These are phyloP conservation scores for Dothideomycetes sp. DNA, from an alignment of 2,329 filamentous ascomycete genomes.

Conservation along the genomic window DNA sequence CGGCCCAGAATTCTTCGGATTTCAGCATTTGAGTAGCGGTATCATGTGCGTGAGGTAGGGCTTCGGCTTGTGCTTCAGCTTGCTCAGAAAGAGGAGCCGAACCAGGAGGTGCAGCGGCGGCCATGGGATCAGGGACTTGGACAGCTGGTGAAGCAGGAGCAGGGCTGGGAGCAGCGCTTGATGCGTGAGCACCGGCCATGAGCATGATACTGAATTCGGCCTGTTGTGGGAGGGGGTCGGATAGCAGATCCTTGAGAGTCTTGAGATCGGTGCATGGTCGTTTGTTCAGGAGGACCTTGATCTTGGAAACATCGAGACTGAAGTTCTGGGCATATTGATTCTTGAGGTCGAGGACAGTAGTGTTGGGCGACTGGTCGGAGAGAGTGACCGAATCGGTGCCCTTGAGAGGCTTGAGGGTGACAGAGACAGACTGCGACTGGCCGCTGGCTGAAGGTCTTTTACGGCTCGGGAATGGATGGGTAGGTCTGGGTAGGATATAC, in stretches of 20 bases:
- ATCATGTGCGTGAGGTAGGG: conserved; percentile 40
- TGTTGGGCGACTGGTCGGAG: conserved; percentile 51
- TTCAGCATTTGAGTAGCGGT: conserved; percentile 46
- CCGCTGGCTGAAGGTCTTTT: conserved; percentile 33
- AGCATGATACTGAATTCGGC: conserved; percentile 85
- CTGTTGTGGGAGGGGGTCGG: conserved; percentile 26
- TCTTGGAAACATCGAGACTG: conserved; percentile 60
- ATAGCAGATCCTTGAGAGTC: conserved; percentile 62
- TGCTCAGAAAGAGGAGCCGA: conserved; percentile 21
- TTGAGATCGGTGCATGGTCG: conserved; percentile 75
- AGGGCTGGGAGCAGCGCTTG: conserved; percentile 16
- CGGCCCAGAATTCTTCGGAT: conserved; percentile 74
- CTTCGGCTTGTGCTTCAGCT: conserved; percentile 36
- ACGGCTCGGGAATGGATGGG: conserved; percentile 41
- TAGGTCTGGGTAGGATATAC: conserved; percentile 64
- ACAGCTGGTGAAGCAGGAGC: conserved; percentile 34
- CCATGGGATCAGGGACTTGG: conserved; percentile 30
- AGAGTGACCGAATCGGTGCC: conserved; percentile 65
- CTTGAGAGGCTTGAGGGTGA: conserved; percentile 67
- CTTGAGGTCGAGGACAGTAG: conserved; percentile 73
- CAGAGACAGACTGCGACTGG: conserved; percentile 33
- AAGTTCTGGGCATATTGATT: conserved; percentile 55
- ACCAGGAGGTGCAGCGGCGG: conserved; percentile 19
- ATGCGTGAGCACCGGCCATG: conserved; percentile 48
- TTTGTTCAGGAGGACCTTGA: conserved; percentile 79